A percentile compares a stretch with the other conserved stretches of the same genome.
Conservation (phyloP, 2,329 filamentous ascomycete species). For the Nemania bipapillata region DNA sequence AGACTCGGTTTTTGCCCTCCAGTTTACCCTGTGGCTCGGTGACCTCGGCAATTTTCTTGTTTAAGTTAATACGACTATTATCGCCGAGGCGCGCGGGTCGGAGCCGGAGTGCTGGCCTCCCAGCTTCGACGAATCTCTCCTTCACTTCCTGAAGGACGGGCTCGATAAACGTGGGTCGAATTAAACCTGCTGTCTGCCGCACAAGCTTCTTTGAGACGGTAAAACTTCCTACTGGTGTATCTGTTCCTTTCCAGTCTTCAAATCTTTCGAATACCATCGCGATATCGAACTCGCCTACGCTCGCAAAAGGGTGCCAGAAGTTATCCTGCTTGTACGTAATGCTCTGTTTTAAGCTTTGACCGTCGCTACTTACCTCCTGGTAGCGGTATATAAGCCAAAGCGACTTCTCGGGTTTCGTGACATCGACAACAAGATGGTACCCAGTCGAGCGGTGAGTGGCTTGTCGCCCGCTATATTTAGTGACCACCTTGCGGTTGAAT, state of each 20-base stretch:
- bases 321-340: constrained; percentile 40
- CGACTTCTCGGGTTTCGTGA: constrained; percentile 39
- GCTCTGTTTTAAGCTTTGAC: constrained; percentile 33
- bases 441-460: constrained; percentile 40
- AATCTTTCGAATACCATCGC: constrained; percentile 39
- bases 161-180: constrained; percentile 40
- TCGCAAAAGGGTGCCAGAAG: constrained; percentile 41
- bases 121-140: constrained; percentile 38
- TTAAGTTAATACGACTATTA: not conserved
- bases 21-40: not conserved
- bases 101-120: constrained; percentile 14
- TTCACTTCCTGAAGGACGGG: constrained; percentile 37
- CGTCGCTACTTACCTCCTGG: constrained; percentile 31
- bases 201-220: constrained; percentile 37
- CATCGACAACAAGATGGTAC: constrained; percentile 40
- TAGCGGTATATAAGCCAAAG: constrained; percentile 42
- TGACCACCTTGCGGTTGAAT: constrained; percentile 37
- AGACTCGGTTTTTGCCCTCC: not conserved
- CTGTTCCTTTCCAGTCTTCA: constrained; percentile 37
- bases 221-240: constrained; percentile 33
- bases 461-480: constrained; percentile 36
- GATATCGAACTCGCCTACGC: constrained; percentile 39
- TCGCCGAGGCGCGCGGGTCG: constrained; percentile 4
- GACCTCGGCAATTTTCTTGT: not conserved
- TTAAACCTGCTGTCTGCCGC: constrained; percentile 33